A percentile compares a stretch with the other conserved stretches of the same genome.
phyloP scores from a whole-genome alignment of 2,329 filamentous ascomycete species.

The Fusarium keratoplasticum region DNA sequence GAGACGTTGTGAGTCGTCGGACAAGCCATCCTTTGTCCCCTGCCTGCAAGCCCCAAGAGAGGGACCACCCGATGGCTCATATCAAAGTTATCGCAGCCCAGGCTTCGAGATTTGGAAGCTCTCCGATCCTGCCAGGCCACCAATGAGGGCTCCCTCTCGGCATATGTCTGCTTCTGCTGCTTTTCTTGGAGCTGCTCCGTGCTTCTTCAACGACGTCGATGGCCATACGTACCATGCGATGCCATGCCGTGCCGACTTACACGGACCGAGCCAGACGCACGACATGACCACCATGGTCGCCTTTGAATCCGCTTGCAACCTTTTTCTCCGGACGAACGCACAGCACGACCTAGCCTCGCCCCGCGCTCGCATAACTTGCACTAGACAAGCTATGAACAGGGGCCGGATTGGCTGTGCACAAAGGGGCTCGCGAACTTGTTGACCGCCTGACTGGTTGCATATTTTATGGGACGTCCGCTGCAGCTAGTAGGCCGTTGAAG shows the following conservation, averaged over 20 bases:
- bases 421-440: constrained; percentile 37
- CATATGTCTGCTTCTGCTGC: constrained; percentile 29
- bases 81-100: constrained; percentile 39
- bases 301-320: neutral
- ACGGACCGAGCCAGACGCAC: constrained; percentile 25
- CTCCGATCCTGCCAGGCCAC: constrained; percentile 21
- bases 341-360: constrained; percentile 13
- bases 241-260: constrained; percentile 30
- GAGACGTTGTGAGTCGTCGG: constrained; percentile 17
- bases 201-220: constrained; percentile 32
- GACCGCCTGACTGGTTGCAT: constrained; percentile 48
- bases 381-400: constrained; percentile 40
- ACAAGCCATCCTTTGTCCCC: constrained; percentile 23
- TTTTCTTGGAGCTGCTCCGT: constrained; percentile 38
- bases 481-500: constrained; percentile 43
- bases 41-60: constrained; percentile 13
- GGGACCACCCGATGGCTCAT: constrained; percentile 26
- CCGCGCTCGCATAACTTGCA: constrained; percentile 37
- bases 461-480: constrained; percentile 47
- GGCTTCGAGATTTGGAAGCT: constrained; percentile 19
- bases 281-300: constrained; percentile 14
- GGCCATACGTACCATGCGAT: neutral
- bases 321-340: constrained; percentile 19
- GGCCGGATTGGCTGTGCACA: constrained; percentile 32
- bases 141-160: constrained; percentile 37